Evolutionary conservation across 257 asterid genomes (phyloP), one percentile per base, ranked within the genome.

Genomic region (Solanum megistacrolobum): DNA sequence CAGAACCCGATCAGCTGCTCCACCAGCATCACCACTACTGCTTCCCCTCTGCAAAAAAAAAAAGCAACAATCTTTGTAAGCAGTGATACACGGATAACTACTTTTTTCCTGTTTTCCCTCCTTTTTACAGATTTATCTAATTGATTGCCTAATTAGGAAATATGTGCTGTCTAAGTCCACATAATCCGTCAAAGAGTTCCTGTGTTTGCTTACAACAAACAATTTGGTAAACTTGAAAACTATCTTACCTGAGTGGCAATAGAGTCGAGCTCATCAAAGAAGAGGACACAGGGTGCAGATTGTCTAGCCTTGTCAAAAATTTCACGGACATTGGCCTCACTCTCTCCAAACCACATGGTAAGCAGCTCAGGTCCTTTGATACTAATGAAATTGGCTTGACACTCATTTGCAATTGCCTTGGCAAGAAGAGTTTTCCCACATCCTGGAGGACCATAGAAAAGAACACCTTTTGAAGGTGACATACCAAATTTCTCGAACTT

Each of bases 261-360:
- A 31, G 95, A 93, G 60, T 93, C 95, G 4, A 93, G 92, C 88
- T 93, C 95, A 83, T 93, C 95, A 79, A 93, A 93, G 90, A 93
- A 93, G 88, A 93, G 94, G 71, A 93, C 95, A 75, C 95, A 93
- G 5, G 95, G 95, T 55, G 95, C 94, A 68, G 95, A 93, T 74
- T 90, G 92, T 84, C 95, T 92, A 34, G 95, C 95, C 88, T 93
- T 93, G 89, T 93, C 95, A 88, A 93, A 93, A 60, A 93, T 93
- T 88, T 93, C 96, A 72, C 96, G 94, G 39, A 93, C 95, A 89
- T 93, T 93, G 35, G 96, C 96, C 90, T 93, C 96, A 66, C 96
- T 93, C 83, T 93, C 96, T 87, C 96, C 96, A 88, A 93, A 93
- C 96, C 96, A 93, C 96, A 93, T 93, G 73, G 96, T 93, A 82